Percentiles rank a stretch among this genome's conserved stretches.
Evolutionary conservation across 805 yeast genomes (phyloP).

Genomic region (Spathaspora boniae): DNA sequence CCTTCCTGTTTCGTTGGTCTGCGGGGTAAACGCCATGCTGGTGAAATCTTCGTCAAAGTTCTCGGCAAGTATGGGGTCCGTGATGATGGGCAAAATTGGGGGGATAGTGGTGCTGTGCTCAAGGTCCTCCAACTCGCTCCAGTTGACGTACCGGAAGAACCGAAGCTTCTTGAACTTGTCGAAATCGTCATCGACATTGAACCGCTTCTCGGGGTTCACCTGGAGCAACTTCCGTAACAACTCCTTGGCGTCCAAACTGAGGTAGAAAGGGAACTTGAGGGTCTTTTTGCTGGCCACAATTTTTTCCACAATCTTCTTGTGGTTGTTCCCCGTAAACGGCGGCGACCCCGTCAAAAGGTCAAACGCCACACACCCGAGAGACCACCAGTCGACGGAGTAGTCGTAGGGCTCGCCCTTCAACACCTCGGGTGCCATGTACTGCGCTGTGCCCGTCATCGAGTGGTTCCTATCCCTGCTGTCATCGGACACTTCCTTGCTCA

Average conservation of each 20-base stretch:
- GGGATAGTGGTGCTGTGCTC: slow-evolving; percentile 22
- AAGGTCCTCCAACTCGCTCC: slow-evolving; percentile 31
- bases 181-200: slow-evolving; percentile 35
- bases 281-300: slow-evolving; percentile 27
- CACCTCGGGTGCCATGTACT: slow-evolving; percentile 49
- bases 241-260: slow-evolving; percentile 41
- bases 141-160: slow-evolving; percentile 36
- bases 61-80: slow-evolving; percentile 43
- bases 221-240: slow-evolving; percentile 35
- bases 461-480: slow-evolving; percentile 15
- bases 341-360: slow-evolving; percentile 44
- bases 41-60: slow-evolving; percentile 44
- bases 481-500: slow-evolving; percentile 33
- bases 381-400: slow-evolving; percentile 47
- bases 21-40: slow-evolving; percentile 36
- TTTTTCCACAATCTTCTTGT: slow-evolving; percentile 38
- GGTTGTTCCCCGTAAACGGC: slow-evolving; percentile 42
- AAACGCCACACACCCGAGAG: slow-evolving; percentile 41
- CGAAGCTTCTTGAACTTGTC: slow-evolving; percentile 31
- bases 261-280: slow-evolving; percentile 37
- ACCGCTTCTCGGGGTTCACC: slow-evolving; percentile 33
- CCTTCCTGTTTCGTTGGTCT: slow-evolving; percentile 15
- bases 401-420: slow-evolving; percentile 38
- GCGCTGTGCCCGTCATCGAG: slow-evolving; percentile 44
- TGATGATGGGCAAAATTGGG: slow-evolving; percentile 41